Percentiles rank a stretch among this genome's conserved stretches.
These are phyloP conservation scores for Rauvolfia tetraphylla DNA, from an alignment of 257 asterid genomes.

Conservation along the genomic window DNA sequence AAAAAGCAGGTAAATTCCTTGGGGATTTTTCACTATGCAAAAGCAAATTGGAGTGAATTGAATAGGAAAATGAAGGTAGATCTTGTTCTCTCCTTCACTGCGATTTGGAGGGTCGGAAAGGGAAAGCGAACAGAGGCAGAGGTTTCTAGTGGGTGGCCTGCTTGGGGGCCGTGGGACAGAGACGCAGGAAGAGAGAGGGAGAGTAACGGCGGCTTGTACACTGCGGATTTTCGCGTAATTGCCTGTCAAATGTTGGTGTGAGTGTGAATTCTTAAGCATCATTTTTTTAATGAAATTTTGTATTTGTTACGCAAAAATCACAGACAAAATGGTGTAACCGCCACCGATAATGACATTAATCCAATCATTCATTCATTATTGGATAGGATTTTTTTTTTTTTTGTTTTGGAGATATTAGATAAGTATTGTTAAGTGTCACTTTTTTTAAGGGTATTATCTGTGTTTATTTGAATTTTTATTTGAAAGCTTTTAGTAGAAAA, in stretches of 20 bases:
- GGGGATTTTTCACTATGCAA: neutral
- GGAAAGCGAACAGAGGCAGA: constrained; percentile 2
- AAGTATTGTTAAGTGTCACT: too few relatives aligned
- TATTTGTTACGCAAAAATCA: neutral
- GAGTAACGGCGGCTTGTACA: constrained; percentile 21
- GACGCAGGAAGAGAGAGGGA: neutral
- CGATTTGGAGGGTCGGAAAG: constrained; percentile 2
- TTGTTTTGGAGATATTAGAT: neutral
- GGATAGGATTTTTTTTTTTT: too few relatives aligned
- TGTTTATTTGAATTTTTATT: too few relatives aligned
- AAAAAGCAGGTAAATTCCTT: neutral
- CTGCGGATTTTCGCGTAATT: neutral
- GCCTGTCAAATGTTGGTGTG: constrained; percentile 6
- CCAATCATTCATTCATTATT: too few relatives aligned
- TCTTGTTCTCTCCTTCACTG: constrained; percentile 4
- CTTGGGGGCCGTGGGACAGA: constrained; percentile 10
- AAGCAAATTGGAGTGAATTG: neutral
- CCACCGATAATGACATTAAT: too few relatives aligned
- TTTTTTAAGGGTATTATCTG: too few relatives aligned
- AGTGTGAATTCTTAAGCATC: neutral
- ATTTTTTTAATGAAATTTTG: neutral
- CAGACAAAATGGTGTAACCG: neutral
- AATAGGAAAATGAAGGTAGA: constrained; percentile 2
- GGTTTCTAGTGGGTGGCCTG: constrained; percentile 17
- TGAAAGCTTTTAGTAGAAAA: too few relatives aligned